A percentile compares a stretch with the other conserved stretches of the same genome.
These are phyloP conservation scores for Leishmania guyanensis DNA, from an alignment of 208 protist species.

Conservation along the genomic window DNA sequence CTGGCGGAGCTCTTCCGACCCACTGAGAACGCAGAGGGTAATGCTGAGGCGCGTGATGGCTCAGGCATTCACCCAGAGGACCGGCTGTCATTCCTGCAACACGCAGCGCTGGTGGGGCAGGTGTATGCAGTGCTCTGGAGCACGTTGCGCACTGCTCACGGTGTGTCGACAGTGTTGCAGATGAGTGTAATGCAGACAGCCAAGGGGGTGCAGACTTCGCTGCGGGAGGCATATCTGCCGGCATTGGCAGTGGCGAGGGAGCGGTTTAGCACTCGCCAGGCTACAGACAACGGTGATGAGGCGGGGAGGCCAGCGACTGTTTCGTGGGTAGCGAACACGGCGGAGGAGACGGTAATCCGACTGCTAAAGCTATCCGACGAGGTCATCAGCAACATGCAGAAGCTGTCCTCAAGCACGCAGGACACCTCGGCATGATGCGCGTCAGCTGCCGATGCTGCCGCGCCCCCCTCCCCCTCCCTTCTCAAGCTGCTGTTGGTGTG, in stretches of 20 bases:
- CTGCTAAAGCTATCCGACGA: constrained; percentile 51
- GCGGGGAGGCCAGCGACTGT: neutral
- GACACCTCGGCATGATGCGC: neutral
- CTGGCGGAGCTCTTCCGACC: constrained; percentile 44
- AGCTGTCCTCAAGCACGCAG: constrained; percentile 14
- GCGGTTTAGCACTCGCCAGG: constrained; percentile 16
- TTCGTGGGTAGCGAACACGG: constrained; percentile 53
- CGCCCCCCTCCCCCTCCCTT: neutral
- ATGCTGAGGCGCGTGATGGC: neutral
- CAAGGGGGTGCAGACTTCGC: constrained; percentile 35
- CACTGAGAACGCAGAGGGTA: constrained; percentile 6
- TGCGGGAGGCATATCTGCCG: constrained; percentile 36
- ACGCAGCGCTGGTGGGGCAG: constrained; percentile 59
- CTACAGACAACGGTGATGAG: constrained; percentile 1
- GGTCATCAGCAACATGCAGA: constrained; percentile 40
- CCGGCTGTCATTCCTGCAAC: constrained; percentile 53
- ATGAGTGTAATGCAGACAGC: constrained; percentile 45
- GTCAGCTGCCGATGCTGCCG: neutral
- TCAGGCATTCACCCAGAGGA: constrained; percentile 22
- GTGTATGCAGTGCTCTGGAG: constrained; percentile 73
- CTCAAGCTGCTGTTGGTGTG: neutral
- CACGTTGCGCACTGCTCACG: constrained; percentile 52
- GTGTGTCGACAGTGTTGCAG: constrained; percentile 44
- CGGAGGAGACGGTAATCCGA: constrained; percentile 49
- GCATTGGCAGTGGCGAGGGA: constrained; percentile 27